Evolutionary conservation across 495 filamentous ascomycete species (phyloP), one percentile per base, ranked within the genome.

Genomic region (Talaromyces stipitatus): DNA sequence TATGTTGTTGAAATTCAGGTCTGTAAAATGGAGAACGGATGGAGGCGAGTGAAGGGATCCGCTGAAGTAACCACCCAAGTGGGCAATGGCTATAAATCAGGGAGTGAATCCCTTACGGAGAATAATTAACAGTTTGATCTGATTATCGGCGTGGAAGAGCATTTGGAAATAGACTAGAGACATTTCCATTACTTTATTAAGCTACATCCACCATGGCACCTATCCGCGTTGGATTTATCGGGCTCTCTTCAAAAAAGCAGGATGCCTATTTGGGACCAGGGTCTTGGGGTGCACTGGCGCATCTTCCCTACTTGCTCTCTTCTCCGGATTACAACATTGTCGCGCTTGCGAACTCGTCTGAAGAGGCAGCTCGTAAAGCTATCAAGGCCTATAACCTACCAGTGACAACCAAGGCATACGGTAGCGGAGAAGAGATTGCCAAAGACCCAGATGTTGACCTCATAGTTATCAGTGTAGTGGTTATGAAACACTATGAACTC

Each of bases 261-360:
- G 58, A 74, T 16, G 83, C 80, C 80, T n/a, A n/a, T n/a, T 76
- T 80, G 1, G 68, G 65, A 16, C 60, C 66, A 85, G 0, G 77
- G 81, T 2, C 84, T 30, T 54, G 51, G 30, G 28, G 32, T 57
- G 9, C 9, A 20, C 29, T 54, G 2, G 81, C 77, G 27, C 83
- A 85, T 62, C 69, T 86, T 1, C 75, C 79, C 2, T 81, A 79
- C 20, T 9, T 54, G 52, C 65, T n/a, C 53, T 66, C 16, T 12
- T 54, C 61, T 8, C 32, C 61, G 22, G 70, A 78, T 4, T 86
- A 81, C 65, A 59, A 73, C 24, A 77, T 87, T 58, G 73, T 78
- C 6, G 83, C 83, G 1, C 66, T 88, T 6, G 73, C 78, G 61
- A 86, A 83, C 67, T 79, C 79, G 8, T 78, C 69, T 54, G 63